Evolutionary conservation across 2,329 filamentous ascomycete genomes (phyloP).

Genomic region (Xylariaceae sp.): DNA sequence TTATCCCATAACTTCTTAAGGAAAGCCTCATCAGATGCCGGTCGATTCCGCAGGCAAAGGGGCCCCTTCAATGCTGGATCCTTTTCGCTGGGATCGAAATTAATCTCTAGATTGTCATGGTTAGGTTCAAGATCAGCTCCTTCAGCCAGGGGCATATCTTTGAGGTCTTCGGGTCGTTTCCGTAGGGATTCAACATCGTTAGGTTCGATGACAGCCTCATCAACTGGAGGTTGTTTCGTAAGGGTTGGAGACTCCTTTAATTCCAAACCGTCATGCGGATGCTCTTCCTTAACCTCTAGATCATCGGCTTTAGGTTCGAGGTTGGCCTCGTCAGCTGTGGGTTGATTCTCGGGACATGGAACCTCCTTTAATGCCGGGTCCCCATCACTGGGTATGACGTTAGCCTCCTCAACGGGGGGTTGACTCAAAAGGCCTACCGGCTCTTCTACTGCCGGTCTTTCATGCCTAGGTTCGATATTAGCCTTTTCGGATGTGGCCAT

Average conservation of each 20-base stretch:
- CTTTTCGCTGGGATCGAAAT: slow-evolving; percentile 37
- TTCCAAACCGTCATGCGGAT: not conserved
- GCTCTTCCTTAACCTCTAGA: not conserved
- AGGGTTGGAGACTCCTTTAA: too few species aligned
- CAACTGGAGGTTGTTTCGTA: not conserved
- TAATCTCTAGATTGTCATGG: not conserved
- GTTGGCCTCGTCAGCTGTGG: not conserved
- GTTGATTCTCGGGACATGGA: not conserved
- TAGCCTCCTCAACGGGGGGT: slow-evolving; percentile 49
- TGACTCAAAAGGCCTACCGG: slow-evolving; percentile 52
- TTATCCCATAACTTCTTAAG: slow-evolving; percentile 46
- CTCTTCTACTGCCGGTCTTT: slow-evolving; percentile 45
- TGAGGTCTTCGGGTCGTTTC: too few species aligned
- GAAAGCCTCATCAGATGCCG: slow-evolving; percentile 52
- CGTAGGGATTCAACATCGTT: not conserved
- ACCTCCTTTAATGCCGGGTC: not conserved
- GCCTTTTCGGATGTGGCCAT: not conserved
- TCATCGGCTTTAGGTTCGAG: not conserved
- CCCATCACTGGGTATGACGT: not conserved
- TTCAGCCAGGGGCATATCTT: too few species aligned
- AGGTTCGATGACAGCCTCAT: not conserved
- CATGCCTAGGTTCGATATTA: slow-evolving; percentile 37
- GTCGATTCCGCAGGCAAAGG: slow-evolving; percentile 51
- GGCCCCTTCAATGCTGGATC: slow-evolving; percentile 48
- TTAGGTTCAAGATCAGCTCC: not conserved